phyloP scores from a whole-genome alignment of 306 rosid genomes.

The Erythrophleum fordii region DNA sequence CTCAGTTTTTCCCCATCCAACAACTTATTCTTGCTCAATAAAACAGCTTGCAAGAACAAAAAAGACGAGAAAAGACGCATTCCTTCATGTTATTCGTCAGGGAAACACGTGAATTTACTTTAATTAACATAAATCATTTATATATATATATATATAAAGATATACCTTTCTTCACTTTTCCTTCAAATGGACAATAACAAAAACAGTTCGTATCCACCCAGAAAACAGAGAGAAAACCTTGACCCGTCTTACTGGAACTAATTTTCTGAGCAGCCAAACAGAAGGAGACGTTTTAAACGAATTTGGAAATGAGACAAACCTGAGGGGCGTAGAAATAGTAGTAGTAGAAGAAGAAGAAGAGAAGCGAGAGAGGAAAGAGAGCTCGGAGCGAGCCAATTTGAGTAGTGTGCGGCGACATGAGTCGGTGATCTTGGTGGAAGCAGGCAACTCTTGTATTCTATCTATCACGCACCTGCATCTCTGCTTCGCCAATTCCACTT shows the following conservation, averaged over 20 bases:
- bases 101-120: background rate
- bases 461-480: slow-evolving; percentile 71
- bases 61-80: background rate
- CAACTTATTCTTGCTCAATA: background rate
- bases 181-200: background rate
- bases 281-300: background rate
- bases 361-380: slow-evolving; percentile 65
- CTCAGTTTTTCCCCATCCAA: background rate
- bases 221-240: background rate
- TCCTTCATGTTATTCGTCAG: background rate
- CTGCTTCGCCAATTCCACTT: slow-evolving; percentile 72
- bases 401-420: slow-evolving; percentile 77
- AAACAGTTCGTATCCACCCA: background rate
- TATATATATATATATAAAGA: too few species aligned
- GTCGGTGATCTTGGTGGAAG: slow-evolving; percentile 59
- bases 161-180: background rate
- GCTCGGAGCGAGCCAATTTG: slow-evolving; percentile 72
- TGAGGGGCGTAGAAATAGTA: slow-evolving; percentile 46
- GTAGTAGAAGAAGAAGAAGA: slow-evolving; percentile 37
- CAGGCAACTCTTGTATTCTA: slow-evolving; percentile 50
- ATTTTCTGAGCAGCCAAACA: background rate
- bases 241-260: background rate
- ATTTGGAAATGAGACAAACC: slow-evolving; percentile 42
- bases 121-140: background rate
- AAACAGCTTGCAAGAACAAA: background rate